phyloP scores from a whole-genome alignment of 179 eudicot genomes.

The Beta corolliflora region DNA sequence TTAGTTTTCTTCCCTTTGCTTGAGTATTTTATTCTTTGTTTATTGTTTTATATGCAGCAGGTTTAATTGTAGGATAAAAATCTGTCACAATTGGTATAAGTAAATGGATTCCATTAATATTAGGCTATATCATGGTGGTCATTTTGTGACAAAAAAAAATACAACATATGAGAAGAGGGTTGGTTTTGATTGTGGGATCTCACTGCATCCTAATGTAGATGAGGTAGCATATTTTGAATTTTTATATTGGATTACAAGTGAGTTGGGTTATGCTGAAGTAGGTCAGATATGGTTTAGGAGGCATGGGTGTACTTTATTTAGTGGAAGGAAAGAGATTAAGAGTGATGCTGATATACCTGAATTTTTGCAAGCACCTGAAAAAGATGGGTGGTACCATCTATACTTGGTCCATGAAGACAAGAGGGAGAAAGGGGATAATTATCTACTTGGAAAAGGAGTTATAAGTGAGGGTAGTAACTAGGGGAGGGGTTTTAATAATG shows the following conservation, averaged over 20 bases:
- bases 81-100: background rate
- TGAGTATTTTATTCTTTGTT: no score
- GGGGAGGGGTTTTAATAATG: no score
- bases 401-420: background rate
- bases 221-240: background rate
- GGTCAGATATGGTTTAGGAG: background rate
- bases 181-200: background rate
- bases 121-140: background rate
- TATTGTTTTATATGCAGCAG: background rate
- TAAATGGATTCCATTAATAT: background rate
- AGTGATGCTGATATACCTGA: background rate
- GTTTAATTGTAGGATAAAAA: background rate
- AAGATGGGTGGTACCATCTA: background rate
- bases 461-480: no score
- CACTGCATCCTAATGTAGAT: background rate
- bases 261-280: background rate
- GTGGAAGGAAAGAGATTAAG: background rate
- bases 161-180: background rate
- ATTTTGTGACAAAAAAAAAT: background rate
- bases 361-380: background rate
- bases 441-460: background rate
- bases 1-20: no score
- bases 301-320: background rate
- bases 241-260: background rate
- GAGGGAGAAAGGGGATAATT: background rate